These are phyloP conservation scores for Sistotremastrum niveocremeum DNA, from an alignment of 768 basidiomycete genomes.

Conservation along the genomic window DNA sequence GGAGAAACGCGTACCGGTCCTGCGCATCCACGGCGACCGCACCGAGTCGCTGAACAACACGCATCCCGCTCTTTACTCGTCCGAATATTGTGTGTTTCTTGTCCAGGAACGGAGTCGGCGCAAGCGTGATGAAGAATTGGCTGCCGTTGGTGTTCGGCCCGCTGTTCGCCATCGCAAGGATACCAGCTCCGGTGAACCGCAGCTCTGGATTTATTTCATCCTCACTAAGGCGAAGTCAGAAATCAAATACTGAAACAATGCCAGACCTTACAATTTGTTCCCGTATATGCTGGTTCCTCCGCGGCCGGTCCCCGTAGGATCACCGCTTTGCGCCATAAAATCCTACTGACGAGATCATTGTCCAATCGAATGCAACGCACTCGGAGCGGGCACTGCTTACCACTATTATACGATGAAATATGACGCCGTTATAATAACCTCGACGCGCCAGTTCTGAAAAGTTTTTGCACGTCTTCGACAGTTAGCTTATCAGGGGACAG, in stretches of 20 bases:
- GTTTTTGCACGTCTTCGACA: slow-evolving; percentile 78
- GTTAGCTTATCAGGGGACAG: slow-evolving; percentile 7
- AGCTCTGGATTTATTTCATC: slow-evolving; percentile 87
- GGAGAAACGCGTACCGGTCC: slow-evolving; percentile 46
- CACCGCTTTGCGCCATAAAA: slow-evolving; percentile 95
- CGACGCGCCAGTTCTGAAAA: slow-evolving; percentile 82
- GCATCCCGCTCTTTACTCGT: slow-evolving; percentile 81
- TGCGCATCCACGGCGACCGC: slow-evolving; percentile 83
- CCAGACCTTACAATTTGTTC: slow-evolving; percentile 58
- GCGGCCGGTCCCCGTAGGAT: slow-evolving; percentile 90
- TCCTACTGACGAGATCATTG: slow-evolving; percentile 34
- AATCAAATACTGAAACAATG: neutral
- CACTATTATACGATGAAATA: slow-evolving; percentile 86
- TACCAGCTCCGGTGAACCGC: slow-evolving; percentile 91
- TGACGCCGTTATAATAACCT: slow-evolving; percentile 83
- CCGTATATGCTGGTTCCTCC: slow-evolving; percentile 87
- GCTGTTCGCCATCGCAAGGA: slow-evolving; percentile 95
- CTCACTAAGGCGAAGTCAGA: slow-evolving; percentile 34
- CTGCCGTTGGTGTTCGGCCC: slow-evolving; percentile 92
- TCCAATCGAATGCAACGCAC: neutral
- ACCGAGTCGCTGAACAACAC: slow-evolving; percentile 82
- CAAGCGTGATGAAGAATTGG: slow-evolving; percentile 86
- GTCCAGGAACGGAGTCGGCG: slow-evolving; percentile 73
- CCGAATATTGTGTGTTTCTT: slow-evolving; percentile 86
- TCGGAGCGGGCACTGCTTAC: slow-evolving; percentile 27